Evolutionary conservation across 2,329 filamentous ascomycete species (phyloP).

Genomic region (Didymella sp.): DNA sequence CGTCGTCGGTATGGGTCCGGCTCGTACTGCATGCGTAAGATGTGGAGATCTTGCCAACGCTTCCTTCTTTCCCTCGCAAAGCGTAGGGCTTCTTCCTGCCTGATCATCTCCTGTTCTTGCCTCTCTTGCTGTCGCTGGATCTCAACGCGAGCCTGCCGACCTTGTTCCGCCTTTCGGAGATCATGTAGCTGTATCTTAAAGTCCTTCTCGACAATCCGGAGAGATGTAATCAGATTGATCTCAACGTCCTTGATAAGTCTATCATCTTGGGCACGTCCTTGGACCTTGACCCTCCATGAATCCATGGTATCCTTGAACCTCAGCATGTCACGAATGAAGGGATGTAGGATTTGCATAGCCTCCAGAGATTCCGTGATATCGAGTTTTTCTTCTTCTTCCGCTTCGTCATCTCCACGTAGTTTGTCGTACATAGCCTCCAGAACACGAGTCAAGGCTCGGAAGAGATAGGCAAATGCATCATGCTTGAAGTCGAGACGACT

Average conservation of each 20-base stretch:
- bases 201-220: constrained; percentile 24
- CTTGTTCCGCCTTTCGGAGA: constrained; percentile 18
- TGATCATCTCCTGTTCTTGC: constrained; percentile 8
- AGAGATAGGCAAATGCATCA: constrained; percentile 40
- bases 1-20: constrained; percentile 23
- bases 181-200: constrained; percentile 12
- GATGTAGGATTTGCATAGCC: constrained; percentile 27
- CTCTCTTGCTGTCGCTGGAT: constrained; percentile 19
- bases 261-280: constrained; percentile 25
- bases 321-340: constrained; percentile 28
- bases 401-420: constrained; percentile 6
- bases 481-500: constrained; percentile 28
- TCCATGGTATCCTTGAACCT: constrained; percentile 35
- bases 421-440: constrained; percentile 29
- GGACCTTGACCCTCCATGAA: constrained; percentile 30
- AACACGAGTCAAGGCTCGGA: constrained; percentile 28
- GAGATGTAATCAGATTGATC: constrained; percentile 33
- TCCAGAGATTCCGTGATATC: constrained; percentile 18
- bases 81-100: constrained; percentile 1
- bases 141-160: constrained; percentile 9
- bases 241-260: constrained; percentile 35
- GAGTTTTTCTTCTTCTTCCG: constrained; percentile 8
- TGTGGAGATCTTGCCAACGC: constrained; percentile 44
- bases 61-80: constrained; percentile 17
- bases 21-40: constrained; percentile 37